These are phyloP conservation scores for Colletotrichum limetticola DNA, from an alignment of 2,329 filamentous ascomycete genomes.

Conservation along the genomic window DNA sequence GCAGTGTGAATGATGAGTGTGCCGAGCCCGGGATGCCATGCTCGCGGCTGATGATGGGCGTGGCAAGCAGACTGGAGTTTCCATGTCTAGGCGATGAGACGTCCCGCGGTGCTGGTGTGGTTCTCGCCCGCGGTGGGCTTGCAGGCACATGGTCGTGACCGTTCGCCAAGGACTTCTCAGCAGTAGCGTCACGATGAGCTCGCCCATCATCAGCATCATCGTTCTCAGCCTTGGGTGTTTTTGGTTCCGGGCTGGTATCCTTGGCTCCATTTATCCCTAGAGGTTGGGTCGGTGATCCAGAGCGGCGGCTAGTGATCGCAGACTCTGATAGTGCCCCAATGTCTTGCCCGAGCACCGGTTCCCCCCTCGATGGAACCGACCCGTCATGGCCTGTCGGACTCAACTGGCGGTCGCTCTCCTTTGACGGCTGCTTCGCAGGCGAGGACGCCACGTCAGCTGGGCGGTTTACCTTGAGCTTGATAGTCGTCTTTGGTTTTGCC, in stretches of 20 bases:
- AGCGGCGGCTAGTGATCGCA: not conserved
- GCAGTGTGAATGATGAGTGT: slow-evolving; percentile 36
- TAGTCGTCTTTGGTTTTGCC: slow-evolving; percentile 60
- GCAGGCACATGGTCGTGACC: not conserved
- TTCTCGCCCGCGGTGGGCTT: not conserved
- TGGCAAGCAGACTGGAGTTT: slow-evolving; percentile 29
- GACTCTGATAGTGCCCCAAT: not conserved
- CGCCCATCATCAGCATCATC: not conserved
- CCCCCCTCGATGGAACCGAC: not conserved
- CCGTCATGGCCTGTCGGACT: not conserved
- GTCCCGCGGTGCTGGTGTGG: slow-evolving; percentile 22
- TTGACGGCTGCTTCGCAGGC: not conserved
- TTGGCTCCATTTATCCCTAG: not conserved
- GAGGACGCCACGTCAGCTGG: slow-evolving; percentile 8
- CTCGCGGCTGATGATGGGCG: slow-evolving; percentile 33
- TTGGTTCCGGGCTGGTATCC: not conserved
- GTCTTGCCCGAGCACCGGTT: not conserved
- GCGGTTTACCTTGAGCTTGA: slow-evolving; percentile 64
- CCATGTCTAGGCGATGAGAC: slow-evolving; percentile 26
- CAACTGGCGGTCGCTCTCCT: not conserved
- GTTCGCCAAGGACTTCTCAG: not conserved
- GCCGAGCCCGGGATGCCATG: slow-evolving; percentile 30
- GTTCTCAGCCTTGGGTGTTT: slow-evolving; percentile 15
- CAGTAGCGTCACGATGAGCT: not conserved
- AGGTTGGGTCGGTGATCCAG: not conserved